phyloP scores from a whole-genome alignment of 2,329 filamentous ascomycete genomes.

The Penicillium oxalicum region DNA sequence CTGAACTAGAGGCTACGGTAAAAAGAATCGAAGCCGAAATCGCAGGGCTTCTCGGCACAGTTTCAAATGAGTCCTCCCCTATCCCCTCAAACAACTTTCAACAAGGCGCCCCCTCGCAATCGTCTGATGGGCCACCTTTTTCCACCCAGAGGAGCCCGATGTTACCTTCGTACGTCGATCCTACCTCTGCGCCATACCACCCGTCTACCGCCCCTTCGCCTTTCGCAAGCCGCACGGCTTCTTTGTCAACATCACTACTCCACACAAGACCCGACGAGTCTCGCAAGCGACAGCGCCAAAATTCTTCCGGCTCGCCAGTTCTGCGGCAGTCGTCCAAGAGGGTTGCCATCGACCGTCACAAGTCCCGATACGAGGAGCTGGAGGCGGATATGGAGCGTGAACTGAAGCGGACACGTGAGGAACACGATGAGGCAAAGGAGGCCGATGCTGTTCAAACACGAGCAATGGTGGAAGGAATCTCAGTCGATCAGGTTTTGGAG shows the following conservation, averaged over 20 bases:
- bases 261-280: neutral
- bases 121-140: neutral
- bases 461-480: neutral
- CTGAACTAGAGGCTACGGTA: neutral
- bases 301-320: conserved; percentile 7
- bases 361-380: conserved; percentile 7
- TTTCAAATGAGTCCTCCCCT: neutral
- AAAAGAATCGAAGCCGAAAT: neutral
- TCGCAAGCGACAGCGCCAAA: conserved; percentile 17
- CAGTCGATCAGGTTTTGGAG: conserved; percentile 9
- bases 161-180: neutral
- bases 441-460: conserved; percentile 1
- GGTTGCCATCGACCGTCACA: conserved; percentile 4
- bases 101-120: neutral
- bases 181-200: conserved; percentile 8
- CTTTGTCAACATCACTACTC: neutral
- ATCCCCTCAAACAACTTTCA: neutral
- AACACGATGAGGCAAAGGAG: conserved; percentile 7
- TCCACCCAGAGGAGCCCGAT: neutral
- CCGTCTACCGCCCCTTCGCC: conserved; percentile 16
- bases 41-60: neutral
- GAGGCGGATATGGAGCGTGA: conserved; percentile 3
- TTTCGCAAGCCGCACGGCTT: conserved; percentile 3
- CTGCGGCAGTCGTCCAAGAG: conserved; percentile 11
- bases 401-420: conserved; percentile 1